Percentiles rank a stretch among this genome's conserved stretches.
phyloP scores from a whole-genome alignment of 139 green algal species.

The Nannochloris sp. region DNA sequence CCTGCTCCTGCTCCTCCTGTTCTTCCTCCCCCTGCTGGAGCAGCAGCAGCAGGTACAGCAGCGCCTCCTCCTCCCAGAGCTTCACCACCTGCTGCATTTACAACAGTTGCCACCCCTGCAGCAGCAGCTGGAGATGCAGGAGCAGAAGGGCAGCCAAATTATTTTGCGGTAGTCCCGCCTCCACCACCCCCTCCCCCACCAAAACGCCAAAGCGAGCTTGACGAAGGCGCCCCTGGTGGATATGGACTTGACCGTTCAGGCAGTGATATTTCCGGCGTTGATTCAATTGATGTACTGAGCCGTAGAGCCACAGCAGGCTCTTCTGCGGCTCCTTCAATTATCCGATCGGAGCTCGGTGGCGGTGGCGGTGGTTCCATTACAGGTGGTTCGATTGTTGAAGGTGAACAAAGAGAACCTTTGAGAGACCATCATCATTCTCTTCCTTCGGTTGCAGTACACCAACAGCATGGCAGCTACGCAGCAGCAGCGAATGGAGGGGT shows the following conservation, averaged over 20 bases:
- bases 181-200: background rate
- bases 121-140: background rate
- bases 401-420: no score
- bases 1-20: background rate
- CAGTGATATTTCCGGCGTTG: no score
- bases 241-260: no score
- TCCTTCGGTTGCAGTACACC: background rate
- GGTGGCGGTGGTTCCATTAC: no score
- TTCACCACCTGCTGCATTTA: background rate
- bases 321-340: no score
- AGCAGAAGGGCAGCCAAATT: background rate
- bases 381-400: no score
- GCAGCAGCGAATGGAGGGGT: background rate
- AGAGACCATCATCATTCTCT: background rate
- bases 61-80: background rate
- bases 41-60: background rate
- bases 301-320: no score
- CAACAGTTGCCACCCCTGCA: background rate
- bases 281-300: no score
- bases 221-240: background rate
- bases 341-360: no score
- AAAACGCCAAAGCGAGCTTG: background rate
- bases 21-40: background rate
- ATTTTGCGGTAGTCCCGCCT: background rate
- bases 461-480: conserved; percentile 8